phyloP scores from a whole-genome alignment of 192 early-diverging fungal species.

The Coemansia sp. region DNA sequence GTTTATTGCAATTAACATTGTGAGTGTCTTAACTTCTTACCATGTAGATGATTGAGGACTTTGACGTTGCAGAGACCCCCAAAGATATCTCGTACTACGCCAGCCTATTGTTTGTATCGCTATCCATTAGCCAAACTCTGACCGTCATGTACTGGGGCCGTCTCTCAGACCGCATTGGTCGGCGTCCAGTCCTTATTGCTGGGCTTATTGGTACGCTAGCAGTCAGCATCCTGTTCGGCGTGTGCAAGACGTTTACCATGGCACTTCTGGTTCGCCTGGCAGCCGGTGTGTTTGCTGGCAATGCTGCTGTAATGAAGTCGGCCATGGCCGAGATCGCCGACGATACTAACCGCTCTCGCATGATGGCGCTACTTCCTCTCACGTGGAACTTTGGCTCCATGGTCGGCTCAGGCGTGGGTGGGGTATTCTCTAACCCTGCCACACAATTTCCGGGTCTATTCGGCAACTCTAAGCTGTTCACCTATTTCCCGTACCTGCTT shows the following conservation, averaged over 20 bases:
- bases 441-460: conserved; percentile 65
- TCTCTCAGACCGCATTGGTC: conserved; percentile 75
- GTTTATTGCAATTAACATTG: not conserved
- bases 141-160: conserved; percentile 69
- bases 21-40: not conserved
- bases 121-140: conserved; percentile 52
- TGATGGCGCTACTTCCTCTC: conserved; percentile 73
- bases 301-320: conserved; percentile 76
- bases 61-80: conserved; percentile 62
- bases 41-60: conserved; percentile 24
- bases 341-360: conserved; percentile 69
- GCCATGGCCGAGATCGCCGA: conserved; percentile 87
- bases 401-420: conserved; percentile 72
- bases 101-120: conserved; percentile 53
- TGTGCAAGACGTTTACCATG: conserved; percentile 58
- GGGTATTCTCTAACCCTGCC: conserved; percentile 73
- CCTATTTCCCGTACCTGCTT: conserved; percentile 74
- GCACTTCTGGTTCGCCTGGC: conserved; percentile 62
- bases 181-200: conserved; percentile 72
- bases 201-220: conserved; percentile 76
- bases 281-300: conserved; percentile 74
- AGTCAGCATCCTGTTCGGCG: conserved; percentile 68
- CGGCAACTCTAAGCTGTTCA: conserved; percentile 61
- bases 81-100: conserved; percentile 77
- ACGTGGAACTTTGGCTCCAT: conserved; percentile 65